These are phyloP conservation scores for Nicotiana knightiana DNA, from an alignment of 257 asterid species.

Conservation along the genomic window DNA sequence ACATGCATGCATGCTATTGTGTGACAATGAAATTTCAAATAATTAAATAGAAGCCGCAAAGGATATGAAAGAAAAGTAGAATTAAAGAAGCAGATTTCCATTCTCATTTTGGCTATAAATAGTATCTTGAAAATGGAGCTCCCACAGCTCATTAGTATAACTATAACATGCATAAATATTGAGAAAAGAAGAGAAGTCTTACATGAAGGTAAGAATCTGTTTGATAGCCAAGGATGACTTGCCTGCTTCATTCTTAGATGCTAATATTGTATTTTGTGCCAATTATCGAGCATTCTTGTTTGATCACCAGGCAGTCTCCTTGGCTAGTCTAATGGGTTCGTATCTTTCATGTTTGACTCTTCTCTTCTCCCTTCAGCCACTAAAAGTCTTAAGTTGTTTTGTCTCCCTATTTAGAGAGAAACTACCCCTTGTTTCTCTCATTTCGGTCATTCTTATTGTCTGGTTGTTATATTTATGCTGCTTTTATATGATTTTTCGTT, in stretches of 20 bases:
- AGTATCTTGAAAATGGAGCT: neutral
- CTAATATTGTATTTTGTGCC: neutral
- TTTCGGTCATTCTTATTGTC: no score
- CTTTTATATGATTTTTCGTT: no score
- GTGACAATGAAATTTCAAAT: neutral
- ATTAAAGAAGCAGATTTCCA: neutral
- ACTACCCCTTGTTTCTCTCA: no score
- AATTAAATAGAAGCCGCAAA: neutral
- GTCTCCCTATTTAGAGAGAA: no score
- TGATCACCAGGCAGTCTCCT: conserved; percentile 36
- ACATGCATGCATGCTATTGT: neutral
- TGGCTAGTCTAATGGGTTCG: conserved; percentile 34
- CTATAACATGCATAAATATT: neutral
- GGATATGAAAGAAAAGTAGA: neutral
- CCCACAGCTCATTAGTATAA: neutral
- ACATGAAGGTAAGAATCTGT: conserved; percentile 36
- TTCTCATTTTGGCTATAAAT: conserved; percentile 6
- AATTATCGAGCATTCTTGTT: neutral
- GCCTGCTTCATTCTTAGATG: conserved; percentile 32
- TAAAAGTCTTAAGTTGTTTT: neutral
- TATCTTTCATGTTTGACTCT: conserved; percentile 32
- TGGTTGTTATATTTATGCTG: no score
- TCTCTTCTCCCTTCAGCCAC: neutral
- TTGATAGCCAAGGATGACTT: conserved; percentile 84
- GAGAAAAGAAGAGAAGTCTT: conserved; percentile 25